Conservation (phyloP, 371 early-diverging fungal genomes). For the Sporodiniella umbellata region DNA sequence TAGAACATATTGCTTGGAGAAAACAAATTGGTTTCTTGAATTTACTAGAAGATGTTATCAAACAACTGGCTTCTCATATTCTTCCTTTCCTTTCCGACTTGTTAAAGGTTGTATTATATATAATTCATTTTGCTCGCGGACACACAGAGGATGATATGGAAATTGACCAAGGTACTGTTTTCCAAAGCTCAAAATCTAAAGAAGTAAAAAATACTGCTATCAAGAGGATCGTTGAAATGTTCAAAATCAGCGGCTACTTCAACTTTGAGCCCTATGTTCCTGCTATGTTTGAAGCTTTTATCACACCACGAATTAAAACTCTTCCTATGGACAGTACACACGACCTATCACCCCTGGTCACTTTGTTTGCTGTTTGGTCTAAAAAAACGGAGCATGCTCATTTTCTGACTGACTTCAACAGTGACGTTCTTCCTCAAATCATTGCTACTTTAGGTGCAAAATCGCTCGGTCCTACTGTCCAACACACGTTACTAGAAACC, state of each 20-base stretch:
- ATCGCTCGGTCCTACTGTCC: slow-evolving; percentile 69
- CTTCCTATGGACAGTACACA: slow-evolving; percentile 83
- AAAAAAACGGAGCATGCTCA: slow-evolving; percentile 53
- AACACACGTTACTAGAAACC: slow-evolving; percentile 66
- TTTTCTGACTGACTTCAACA: slow-evolving; percentile 65
- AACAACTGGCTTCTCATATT: slow-evolving; percentile 72
- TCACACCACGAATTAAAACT: slow-evolving; percentile 68
- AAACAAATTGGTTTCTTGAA: slow-evolving; percentile 80
- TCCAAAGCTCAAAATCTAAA: slow-evolving; percentile 44
- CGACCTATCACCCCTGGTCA: slow-evolving; percentile 73
- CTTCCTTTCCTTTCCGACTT: slow-evolving; percentile 67
- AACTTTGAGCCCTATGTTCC: slow-evolving; percentile 75
- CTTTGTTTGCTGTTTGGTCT: slow-evolving; percentile 79
- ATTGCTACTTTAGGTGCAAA: slow-evolving; percentile 72
- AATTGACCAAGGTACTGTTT: slow-evolving; percentile 21
- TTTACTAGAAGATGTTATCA: slow-evolving; percentile 76
- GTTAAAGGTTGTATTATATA: slow-evolving; percentile 67
- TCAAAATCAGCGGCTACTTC: slow-evolving; percentile 65
- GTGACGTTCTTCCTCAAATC: slow-evolving; percentile 63
- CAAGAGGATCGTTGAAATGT: slow-evolving; percentile 74
- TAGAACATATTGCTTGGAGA: slow-evolving; percentile 49
- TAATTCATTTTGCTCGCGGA: slow-evolving; percentile 56
- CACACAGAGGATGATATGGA: slow-evolving; percentile 31
- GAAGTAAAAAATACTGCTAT: slow-evolving; percentile 69
- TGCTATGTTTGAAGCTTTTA: slow-evolving; percentile 66